Conservation (phyloP, 2,329 filamentous ascomycete genomes). For the Aspergillus caelatus region DNA sequence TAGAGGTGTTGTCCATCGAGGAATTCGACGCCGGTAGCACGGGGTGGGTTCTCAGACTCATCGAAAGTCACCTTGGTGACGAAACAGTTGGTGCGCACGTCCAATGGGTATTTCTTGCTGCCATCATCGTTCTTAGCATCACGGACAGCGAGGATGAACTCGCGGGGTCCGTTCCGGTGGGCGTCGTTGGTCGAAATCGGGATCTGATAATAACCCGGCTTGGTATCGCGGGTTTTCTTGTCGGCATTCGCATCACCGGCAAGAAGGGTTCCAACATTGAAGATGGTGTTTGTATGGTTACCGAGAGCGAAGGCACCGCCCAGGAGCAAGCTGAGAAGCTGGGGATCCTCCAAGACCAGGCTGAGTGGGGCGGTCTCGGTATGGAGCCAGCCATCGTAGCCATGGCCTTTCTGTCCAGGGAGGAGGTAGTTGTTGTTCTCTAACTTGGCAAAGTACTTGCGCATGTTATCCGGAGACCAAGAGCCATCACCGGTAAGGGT, state of each 20-base stretch:
- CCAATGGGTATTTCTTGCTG: conserved; percentile 55
- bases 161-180: conserved; percentile 41
- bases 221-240: conserved; percentile 48
- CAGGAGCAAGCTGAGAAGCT: conserved; percentile 56
- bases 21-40: conserved; percentile 55
- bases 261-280: conserved; percentile 51
- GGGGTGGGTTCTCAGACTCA: conserved; percentile 37
- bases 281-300: conserved; percentile 44
- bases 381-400: conserved; percentile 31
- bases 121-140: conserved; percentile 29
- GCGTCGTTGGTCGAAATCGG: conserved; percentile 51
- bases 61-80: conserved; percentile 53
- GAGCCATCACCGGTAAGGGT: conserved; percentile 62
- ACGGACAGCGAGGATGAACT: conserved; percentile 38
- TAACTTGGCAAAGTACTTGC: conserved; percentile 57
- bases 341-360: conserved; percentile 55
- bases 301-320: conserved; percentile 59
- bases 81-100: conserved; percentile 54
- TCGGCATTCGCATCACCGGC: conserved; percentile 57
- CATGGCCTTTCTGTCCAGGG: conserved; percentile 49
- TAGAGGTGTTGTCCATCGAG: conserved; percentile 53
- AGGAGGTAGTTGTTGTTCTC: conserved; percentile 58
- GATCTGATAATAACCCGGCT: conserved; percentile 59
- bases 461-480: conserved; percentile 62
- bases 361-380: conserved; percentile 43